Conservation (phyloP, 2,329 filamentous ascomycete species). For the Fusarium tanahbumbuense region DNA sequence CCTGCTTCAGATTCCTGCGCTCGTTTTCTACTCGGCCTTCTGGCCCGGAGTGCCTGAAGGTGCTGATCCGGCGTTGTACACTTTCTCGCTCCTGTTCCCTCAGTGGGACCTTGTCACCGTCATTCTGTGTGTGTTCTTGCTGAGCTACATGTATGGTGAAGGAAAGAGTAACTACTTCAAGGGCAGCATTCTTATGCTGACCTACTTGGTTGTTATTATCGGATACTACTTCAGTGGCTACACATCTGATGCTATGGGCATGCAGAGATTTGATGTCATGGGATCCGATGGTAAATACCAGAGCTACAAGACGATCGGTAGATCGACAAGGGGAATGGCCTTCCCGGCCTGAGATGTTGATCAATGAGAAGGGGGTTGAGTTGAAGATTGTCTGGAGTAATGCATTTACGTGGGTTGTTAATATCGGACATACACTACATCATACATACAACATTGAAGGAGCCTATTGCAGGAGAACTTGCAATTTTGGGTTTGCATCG, state of each 20-base stretch:
- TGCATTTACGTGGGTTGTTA: conserved; percentile 23
- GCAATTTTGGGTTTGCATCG: conserved; percentile 22
- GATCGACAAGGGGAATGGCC: conserved; percentile 51
- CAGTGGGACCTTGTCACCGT: conserved; percentile 99
- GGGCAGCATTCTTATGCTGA: conserved; percentile 91
- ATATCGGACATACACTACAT: conserved; percentile 35
- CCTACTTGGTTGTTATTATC: conserved; percentile 89
- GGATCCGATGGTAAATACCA: conserved; percentile 62
- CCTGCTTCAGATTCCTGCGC: conserved; percentile 89
- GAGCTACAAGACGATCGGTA: conserved; percentile 66
- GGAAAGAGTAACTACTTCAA: conserved; percentile 99
- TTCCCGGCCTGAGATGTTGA: conserved; percentile 38
- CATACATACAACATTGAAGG: conserved; percentile 21
- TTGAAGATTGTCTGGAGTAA: background rate
- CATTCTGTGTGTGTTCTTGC: conserved; percentile 92
- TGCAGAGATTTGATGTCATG: conserved; percentile 66
- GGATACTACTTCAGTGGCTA: conserved; percentile 88
- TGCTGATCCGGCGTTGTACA: conserved; percentile 65
- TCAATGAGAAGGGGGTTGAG: background rate
- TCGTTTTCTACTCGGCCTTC: conserved; percentile 90
- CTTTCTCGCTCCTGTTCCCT: conserved; percentile 91
- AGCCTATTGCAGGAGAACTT: conserved; percentile 7
- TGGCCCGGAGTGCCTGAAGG: conserved; percentile 62
- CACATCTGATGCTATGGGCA: conserved; percentile 58
- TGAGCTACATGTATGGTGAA: conserved; percentile 98